Evolutionary conservation across 2,329 filamentous ascomycete species (phyloP).

Genomic region (Apiospora koreana): DNA sequence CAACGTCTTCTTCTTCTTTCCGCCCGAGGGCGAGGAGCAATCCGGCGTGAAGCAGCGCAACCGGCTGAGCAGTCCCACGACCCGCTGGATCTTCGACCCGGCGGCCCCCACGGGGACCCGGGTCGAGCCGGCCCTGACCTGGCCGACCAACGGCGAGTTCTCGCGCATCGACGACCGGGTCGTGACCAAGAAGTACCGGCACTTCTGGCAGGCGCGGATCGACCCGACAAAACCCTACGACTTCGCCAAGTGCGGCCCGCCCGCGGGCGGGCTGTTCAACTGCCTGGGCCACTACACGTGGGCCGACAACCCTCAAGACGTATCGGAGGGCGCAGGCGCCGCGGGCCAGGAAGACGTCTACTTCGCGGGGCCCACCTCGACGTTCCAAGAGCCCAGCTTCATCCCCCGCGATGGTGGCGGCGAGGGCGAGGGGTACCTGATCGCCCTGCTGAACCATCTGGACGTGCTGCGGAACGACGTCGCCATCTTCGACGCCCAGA

Average conservation of each 20-base stretch:
- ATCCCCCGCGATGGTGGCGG: slow-evolving; percentile 42
- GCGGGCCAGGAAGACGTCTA: slow-evolving; percentile 38
- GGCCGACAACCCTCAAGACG: slow-evolving; percentile 19
- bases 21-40: slow-evolving; percentile 34
- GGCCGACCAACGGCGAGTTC: slow-evolving; percentile 50
- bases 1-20: slow-evolving; percentile 49
- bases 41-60: slow-evolving; percentile 27
- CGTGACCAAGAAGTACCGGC: slow-evolving; percentile 43
- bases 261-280: slow-evolving; percentile 47
- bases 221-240: slow-evolving; percentile 41
- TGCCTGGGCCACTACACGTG: slow-evolving; percentile 46
- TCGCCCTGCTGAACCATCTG: slow-evolving; percentile 47
- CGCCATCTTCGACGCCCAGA: slow-evolving; percentile 43
- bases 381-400: slow-evolving; percentile 56
- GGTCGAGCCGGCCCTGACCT: slow-evolving; percentile 36
- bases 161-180: slow-evolving; percentile 50
- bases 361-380: slow-evolving; percentile 45
- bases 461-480: slow-evolving; percentile 46
- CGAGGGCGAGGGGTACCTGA: slow-evolving; percentile 53
- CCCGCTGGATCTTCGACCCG: slow-evolving; percentile 43
- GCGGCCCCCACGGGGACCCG: slow-evolving; percentile 35
- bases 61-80: slow-evolving; percentile 40
- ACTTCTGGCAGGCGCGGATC: slow-evolving; percentile 47
- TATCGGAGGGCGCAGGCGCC: slow-evolving; percentile 23
- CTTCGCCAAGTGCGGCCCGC: slow-evolving; percentile 44